Conservation (phyloP, 2,329 filamentous ascomycete species). For the Fusarium euwallaceae region DNA sequence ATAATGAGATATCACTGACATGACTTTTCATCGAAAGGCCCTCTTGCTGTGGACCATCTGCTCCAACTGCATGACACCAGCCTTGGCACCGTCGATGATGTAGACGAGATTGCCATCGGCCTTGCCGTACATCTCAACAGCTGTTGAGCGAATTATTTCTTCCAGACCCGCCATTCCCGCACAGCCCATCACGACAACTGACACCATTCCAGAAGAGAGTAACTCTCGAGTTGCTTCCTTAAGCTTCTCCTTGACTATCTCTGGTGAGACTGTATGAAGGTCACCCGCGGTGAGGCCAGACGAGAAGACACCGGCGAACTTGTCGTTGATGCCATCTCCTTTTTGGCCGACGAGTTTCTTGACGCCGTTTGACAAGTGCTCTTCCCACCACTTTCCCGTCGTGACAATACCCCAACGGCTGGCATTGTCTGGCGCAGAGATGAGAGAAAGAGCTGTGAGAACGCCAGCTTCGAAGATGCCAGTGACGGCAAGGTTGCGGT, state of each 20-base stretch:
- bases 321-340: slow-evolving; percentile 51
- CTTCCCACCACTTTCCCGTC: slow-evolving; percentile 87
- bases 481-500: slow-evolving; percentile 49
- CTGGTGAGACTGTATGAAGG: slow-evolving; percentile 77
- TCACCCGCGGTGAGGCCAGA: slow-evolving; percentile 86
- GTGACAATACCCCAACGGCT: slow-evolving; percentile 87
- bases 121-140: slow-evolving; percentile 73
- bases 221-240: slow-evolving; percentile 77
- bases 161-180: slow-evolving; percentile 93
- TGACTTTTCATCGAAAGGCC: slow-evolving; percentile 50
- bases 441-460: slow-evolving; percentile 69
- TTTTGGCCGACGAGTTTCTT: slow-evolving; percentile 70
- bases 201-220: slow-evolving; percentile 68
- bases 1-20: slow-evolving; percentile 11
- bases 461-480: slow-evolving; percentile 93
- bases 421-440: slow-evolving; percentile 37
- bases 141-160: slow-evolving; percentile 78
- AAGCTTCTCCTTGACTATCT: slow-evolving; percentile 75
- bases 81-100: slow-evolving; percentile 85
- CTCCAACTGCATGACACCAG: slow-evolving; percentile 74
- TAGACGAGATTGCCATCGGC: slow-evolving; percentile 67
- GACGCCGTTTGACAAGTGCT: slow-evolving; percentile 76
- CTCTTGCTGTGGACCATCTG: slow-evolving; percentile 62
- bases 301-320: slow-evolving; percentile 84
- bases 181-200: slow-evolving; percentile 85